Conservation (phyloP, 2,329 filamentous ascomycete genomes). For the Proliferodiscus dingleyae region DNA sequence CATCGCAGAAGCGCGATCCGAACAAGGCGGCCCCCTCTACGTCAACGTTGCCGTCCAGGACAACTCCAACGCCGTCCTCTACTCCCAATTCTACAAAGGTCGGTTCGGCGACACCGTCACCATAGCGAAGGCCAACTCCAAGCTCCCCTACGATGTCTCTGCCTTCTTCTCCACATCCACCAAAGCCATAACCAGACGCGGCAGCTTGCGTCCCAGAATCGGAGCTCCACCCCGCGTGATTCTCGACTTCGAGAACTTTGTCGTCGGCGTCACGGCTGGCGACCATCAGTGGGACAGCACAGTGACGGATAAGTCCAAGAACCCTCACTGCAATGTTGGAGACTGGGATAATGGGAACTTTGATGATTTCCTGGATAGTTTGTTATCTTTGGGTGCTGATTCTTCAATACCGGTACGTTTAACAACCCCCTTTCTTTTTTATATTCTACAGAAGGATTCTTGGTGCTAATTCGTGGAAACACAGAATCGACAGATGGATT, state of each 20-base stretch:
- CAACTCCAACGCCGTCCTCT: not conserved
- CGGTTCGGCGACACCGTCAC: not conserved
- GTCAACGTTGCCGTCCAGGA: not conserved
- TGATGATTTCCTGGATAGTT: not conserved
- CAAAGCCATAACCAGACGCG: not conserved
- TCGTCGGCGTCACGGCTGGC: not conserved
- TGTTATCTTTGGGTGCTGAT: not conserved
- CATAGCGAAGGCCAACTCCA: not conserved
- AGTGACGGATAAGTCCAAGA: not conserved
- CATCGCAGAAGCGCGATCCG: not conserved
- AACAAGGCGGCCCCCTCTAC: not conserved
- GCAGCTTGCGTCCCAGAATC: not conserved
- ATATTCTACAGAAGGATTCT: not conserved
- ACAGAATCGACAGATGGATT: slow-evolving; percentile 1
- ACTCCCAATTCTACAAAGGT: not conserved
- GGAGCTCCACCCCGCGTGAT: not conserved
- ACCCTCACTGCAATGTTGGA: not conserved
- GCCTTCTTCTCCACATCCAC: not conserved
- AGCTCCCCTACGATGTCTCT: not conserved
- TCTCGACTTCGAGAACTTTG: not conserved
- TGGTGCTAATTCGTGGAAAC: not conserved
- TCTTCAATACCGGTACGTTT: not conserved
- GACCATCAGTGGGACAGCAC: not conserved
- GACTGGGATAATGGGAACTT: not conserved
- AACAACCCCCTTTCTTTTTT: not conserved